Evolutionary conservation across 2,329 filamentous ascomycete species (phyloP), one percentile per base, ranked within the genome.

Genomic region (Colletotrichum cereale): DNA sequence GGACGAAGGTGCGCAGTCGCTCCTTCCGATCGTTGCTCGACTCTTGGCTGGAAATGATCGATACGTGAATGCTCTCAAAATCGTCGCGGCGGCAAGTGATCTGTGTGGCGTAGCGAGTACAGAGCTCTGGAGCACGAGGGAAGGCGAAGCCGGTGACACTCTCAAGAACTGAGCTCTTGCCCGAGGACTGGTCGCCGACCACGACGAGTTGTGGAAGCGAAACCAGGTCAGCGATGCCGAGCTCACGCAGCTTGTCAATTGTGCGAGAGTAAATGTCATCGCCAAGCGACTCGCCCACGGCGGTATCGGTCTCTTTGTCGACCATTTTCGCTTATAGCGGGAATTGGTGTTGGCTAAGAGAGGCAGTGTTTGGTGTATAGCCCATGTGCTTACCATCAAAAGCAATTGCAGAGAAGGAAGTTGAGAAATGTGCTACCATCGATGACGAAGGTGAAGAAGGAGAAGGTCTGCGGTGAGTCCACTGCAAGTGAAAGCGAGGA

Each of bases 81-180:
- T 64, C 57, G 10, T 84, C 81, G 0, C 84, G 84, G 2, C 83
- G 79, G 67, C 78, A 82, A 6, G 80, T 83, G 48, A 86, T 86
- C 74, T 86, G 83, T 0, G 86, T 88, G 0, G 82, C 85, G 52
- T 86, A 86, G 0, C 86, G 81, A 0, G 86, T 88, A 53, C 86
- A 87, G 2, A 87, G 81, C 1, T 80, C 83, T 0, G 79, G 79
- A 0, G 75, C 80, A 1, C 83, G 80, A 16, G 86, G 86, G 50
- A 88, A 86, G 0, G 82, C 80, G 42, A 87, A 84, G 0, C 84
- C 84, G 0, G 86, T 87, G 31, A 88, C 70, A 34, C 82, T 95
- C 78, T 96, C 93, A 48, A 96, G 84, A 26, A 96, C 92, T 1
- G 93, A 96, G 80, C 91, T 94, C 85, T 97, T 96, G 77, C 94